phyloP scores from a whole-genome alignment of 768 basidiomycete species.

The Tulasnella sp. region DNA sequence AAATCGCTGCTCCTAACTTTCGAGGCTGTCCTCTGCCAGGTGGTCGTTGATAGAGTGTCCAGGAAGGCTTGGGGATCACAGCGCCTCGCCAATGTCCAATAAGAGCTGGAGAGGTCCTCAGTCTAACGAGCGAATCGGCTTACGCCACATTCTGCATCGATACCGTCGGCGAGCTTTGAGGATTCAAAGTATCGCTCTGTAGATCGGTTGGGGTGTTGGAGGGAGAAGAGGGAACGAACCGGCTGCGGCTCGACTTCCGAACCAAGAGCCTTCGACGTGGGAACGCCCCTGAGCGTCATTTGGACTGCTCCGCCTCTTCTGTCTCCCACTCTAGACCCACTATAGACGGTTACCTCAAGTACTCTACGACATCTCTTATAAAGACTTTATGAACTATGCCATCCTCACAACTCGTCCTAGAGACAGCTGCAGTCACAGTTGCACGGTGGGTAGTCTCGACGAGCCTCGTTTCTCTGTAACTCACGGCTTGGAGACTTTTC shows the following conservation, averaged over 20 bases:
- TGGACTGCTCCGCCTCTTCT: background rate
- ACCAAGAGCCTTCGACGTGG: background rate
- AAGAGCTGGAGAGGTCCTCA: too few species aligned
- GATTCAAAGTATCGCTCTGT: too few species aligned
- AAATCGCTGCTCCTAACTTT: too few species aligned
- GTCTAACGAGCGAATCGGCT: too few species aligned
- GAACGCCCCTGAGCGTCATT: background rate
- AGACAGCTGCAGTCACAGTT: background rate
- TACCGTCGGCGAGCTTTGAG: too few species aligned
- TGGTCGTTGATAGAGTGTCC: too few species aligned
- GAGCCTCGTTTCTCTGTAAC: background rate
- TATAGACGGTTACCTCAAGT: background rate
- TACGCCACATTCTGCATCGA: too few species aligned
- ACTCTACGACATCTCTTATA: background rate
- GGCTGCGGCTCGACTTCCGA: background rate
- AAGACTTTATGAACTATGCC: background rate
- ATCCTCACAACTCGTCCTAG: background rate
- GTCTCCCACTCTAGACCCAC: background rate
- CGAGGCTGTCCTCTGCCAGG: too few species aligned
- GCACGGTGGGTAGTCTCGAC: background rate
- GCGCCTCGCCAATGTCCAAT: too few species aligned
- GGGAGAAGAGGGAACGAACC: too few species aligned
- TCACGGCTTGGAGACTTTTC: background rate
- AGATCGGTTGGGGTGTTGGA: too few species aligned
- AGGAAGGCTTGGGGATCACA: too few species aligned